These are phyloP conservation scores for Sporothrix sp. DNA, from an alignment of 2,329 filamentous ascomycete genomes.

Conservation along the genomic window DNA sequence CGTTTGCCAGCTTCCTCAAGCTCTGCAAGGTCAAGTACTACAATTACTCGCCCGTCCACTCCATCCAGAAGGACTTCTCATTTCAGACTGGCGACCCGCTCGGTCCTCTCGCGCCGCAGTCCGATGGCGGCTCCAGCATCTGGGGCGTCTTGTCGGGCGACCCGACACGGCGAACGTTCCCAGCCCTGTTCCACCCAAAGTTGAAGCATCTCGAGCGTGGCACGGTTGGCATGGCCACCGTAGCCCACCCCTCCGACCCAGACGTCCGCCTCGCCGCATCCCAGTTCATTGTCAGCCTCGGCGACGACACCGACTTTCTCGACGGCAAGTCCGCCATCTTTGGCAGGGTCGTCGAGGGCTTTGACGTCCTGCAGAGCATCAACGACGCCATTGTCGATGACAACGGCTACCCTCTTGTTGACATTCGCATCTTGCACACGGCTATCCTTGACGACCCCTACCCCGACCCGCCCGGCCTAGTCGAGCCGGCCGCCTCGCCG, in stretches of 20 bases:
- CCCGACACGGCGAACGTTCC: slow-evolving; percentile 64
- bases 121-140: slow-evolving; percentile 87
- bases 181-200: slow-evolving; percentile 75
- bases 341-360: slow-evolving; percentile 90
- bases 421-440: slow-evolving; percentile 90
- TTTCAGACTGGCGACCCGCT: slow-evolving; percentile 94
- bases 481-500: slow-evolving; percentile 71
- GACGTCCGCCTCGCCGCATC: slow-evolving; percentile 77
- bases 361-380: slow-evolving; percentile 87
- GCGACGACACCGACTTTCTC: slow-evolving; percentile 78
- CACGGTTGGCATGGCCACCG: slow-evolving; percentile 97
- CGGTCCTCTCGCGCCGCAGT: slow-evolving; percentile 71
- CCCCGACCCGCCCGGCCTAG: slow-evolving; percentile 65
- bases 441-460: slow-evolving; percentile 88
- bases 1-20: slow-evolving; percentile 69
- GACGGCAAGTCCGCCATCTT: slow-evolving; percentile 94
- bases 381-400: slow-evolving; percentile 83
- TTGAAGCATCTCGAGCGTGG: slow-evolving; percentile 82
- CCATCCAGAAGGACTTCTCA: slow-evolving; percentile 87
- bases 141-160: slow-evolving; percentile 70
- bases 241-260: slow-evolving; percentile 61
- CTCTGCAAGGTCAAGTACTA: slow-evolving; percentile 99
- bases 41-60: slow-evolving; percentile 90
- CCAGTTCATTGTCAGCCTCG: slow-evolving; percentile 89
- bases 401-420: slow-evolving; percentile 76